Evolutionary conservation across 495 filamentous ascomycete species (phyloP), one percentile per base, ranked within the genome.

Genomic region (Trichoderma asperelloides): DNA sequence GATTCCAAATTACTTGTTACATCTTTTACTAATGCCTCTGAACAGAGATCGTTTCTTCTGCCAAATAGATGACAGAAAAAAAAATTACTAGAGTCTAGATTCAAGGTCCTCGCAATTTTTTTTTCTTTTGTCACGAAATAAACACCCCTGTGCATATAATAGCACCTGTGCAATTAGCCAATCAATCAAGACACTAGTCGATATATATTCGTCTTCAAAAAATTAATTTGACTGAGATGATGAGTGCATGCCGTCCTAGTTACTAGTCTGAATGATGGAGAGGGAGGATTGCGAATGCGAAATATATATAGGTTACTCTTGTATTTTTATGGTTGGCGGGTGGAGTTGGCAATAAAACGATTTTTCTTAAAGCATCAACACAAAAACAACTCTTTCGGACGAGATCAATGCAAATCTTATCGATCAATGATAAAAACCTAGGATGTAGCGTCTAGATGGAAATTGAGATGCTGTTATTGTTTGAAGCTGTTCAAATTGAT

Each of bases 11-110:
- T 62, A 3, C 15, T 0, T 21, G 30, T 40, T 4, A 27, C 16
- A 1, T 49, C 12, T 12, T 15, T 68, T 41, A 72, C 72, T 67
- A 68, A 41, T 8, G 27, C 16, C 12, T 2, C 47, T 3, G 65
- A 51, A 51, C 72, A 85, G 83, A 74, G 71, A 86, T 86, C 70
- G 78, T 85, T 70, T 74, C 79, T 63, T 77, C 80, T 9, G 47
- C 16, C 71, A 84, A 51, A 82, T 84, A 85, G 71, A 77, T 74
- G 55, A 67, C 51, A 30, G 66, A 71, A 67, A 65, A 60, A 72
- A 65, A 69, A 69, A 67, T 64, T 71, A 71, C 70, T 71, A 77
- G 79, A 77, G 70, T 77, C 76, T 73, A 71, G 68, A 71, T 67
- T 68, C 72, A 72, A 72, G 76, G 39, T 45, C 41, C 8, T 27